Evolutionary conservation across 257 asterid genomes (phyloP).

Genomic region (Catharanthus roseus): DNA sequence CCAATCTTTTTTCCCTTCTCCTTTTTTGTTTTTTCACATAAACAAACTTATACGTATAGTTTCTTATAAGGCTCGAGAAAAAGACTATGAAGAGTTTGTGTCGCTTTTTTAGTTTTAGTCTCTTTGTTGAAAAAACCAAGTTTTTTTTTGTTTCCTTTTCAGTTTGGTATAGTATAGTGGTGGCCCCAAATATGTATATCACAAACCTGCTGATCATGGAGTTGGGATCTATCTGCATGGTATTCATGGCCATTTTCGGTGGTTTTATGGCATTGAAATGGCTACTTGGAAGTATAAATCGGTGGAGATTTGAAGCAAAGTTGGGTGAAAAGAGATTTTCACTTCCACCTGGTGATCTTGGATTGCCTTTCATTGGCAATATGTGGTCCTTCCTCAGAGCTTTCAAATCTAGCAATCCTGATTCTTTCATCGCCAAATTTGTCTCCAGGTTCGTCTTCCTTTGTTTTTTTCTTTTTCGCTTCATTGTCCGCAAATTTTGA

Average conservation of each 20-base stretch:
- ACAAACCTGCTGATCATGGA: no score
- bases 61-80: constrained; percentile 5
- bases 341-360: constrained; percentile 93
- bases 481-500: not conserved
- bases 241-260: constrained; percentile 18
- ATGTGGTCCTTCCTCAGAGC: constrained; percentile 91
- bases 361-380: constrained; percentile 87
- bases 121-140: not conserved
- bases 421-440: constrained; percentile 53
- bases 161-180: constrained; percentile 5
- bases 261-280: constrained; percentile 27
- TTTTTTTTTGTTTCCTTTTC: not conserved
- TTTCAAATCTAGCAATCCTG: constrained; percentile 66
- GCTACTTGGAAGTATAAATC: constrained; percentile 38
- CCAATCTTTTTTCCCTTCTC: no score
- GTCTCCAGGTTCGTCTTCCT: constrained; percentile 44
- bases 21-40: no score
- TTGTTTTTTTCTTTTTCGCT: no score
- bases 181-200: no score
- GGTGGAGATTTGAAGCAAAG: constrained; percentile 49
- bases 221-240: constrained; percentile 9
- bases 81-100: constrained; percentile 14
- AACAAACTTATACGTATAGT: not conserved
- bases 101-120: constrained; percentile 1
- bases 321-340: constrained; percentile 42